Conservation (phyloP, 2,329 filamentous ascomycete species). For the Pyrenophora graminea region DNA sequence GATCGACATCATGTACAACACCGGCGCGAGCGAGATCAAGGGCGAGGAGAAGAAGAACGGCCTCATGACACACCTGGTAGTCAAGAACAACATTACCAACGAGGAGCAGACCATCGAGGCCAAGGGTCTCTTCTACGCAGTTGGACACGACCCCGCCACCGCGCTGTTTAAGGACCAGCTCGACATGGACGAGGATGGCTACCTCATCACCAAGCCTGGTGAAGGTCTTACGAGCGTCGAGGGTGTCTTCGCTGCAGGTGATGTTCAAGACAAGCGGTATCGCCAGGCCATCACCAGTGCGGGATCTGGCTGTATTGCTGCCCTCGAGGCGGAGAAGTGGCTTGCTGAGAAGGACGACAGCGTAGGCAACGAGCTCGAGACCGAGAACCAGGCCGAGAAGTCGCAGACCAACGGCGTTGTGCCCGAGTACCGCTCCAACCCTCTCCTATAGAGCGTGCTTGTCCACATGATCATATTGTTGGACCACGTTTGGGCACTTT, state of each 20-base stretch:
- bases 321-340: conserved; percentile 93
- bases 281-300: conserved; percentile 97
- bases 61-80: conserved; percentile 83
- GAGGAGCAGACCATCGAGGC: conserved; percentile 82
- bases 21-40: conserved; percentile 77
- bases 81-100: conserved; percentile 79
- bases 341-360: conserved; percentile 73
- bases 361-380: conserved; percentile 52
- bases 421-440: conserved; percentile 67
- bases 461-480: neutral
- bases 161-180: conserved; percentile 88
- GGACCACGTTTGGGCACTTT: conserved; percentile 6
- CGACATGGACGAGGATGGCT: conserved; percentile 85
- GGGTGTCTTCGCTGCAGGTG: conserved; percentile 94
- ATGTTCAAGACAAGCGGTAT: conserved; percentile 98
- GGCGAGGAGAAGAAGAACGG: conserved; percentile 75
- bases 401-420: conserved; percentile 58
- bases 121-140: conserved; percentile 94
- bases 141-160: conserved; percentile 94
- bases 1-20: conserved; percentile 87
- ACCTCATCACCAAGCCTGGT: conserved; percentile 86
- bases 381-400: conserved; percentile 56
- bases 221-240: conserved; percentile 85
- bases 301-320: conserved; percentile 91
- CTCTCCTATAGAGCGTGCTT: conserved; percentile 55